Evolutionary conservation across 2,329 filamentous ascomycete genomes (phyloP).

Genomic region (Aspergillus pseudotamarii): DNA sequence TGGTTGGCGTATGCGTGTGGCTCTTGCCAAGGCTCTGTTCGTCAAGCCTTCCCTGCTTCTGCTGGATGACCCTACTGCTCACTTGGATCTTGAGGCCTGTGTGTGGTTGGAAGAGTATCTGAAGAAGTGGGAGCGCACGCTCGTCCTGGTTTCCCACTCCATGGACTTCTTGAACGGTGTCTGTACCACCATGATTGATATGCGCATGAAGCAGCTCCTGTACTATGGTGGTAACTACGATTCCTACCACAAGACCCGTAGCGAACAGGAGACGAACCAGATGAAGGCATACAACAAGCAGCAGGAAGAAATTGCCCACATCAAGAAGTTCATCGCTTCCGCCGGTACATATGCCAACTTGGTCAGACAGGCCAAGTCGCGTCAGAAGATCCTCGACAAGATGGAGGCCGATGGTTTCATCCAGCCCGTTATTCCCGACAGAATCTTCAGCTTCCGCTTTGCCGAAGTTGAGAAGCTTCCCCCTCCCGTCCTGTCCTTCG

Average conservation of each 20-base stretch:
- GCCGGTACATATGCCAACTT: conserved; percentile 99
- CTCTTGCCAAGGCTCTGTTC: conserved; percentile 94
- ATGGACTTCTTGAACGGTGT: conserved; percentile 99
- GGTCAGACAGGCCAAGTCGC: conserved; percentile 97
- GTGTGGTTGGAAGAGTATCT: conserved; percentile 99
- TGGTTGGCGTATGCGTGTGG: conserved; percentile 99
- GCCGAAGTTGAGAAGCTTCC: conserved; percentile 99
- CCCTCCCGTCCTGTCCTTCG: conserved; percentile 92
- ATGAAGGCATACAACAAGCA: conserved; percentile 99
- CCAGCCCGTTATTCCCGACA: conserved; percentile 81
- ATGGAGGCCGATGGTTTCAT: conserved; percentile 99
- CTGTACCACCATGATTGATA: conserved; percentile 97
- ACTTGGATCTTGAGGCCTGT: conserved; percentile 98
- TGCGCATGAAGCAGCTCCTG: conserved; percentile 82
- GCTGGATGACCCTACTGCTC: conserved; percentile 96
- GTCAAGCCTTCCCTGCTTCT: conserved; percentile 95
- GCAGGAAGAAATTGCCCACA: conserved; percentile 97
- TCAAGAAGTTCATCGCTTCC: conserved; percentile 99
- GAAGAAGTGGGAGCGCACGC: conserved; percentile 98
- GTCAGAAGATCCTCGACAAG: conserved; percentile 99
- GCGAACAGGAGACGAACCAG: conserved; percentile 96
- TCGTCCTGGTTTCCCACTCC: conserved; percentile 95
- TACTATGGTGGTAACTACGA: conserved; percentile 99
- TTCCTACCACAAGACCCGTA: conserved; percentile 90
- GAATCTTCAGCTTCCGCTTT: conserved; percentile 96